phyloP scores from a whole-genome alignment of 2,329 filamentous ascomycete species.

The Phialophora expanda region DNA sequence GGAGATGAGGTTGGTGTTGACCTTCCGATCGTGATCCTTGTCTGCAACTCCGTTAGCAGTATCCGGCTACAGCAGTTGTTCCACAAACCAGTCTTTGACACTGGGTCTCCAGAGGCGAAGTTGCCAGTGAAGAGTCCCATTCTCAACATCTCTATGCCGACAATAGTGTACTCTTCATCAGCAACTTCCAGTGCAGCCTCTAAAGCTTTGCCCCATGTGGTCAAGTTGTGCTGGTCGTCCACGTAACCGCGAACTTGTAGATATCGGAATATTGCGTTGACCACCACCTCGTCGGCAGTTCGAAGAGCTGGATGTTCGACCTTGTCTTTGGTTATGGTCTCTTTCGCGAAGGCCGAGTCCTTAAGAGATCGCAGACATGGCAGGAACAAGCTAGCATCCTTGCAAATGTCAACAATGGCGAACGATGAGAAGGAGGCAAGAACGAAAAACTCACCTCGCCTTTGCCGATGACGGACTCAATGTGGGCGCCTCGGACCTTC shows the following conservation, averaged over 20 bases:
- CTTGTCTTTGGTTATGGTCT: slow-evolving; percentile 60
- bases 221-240: slow-evolving; percentile 76
- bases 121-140: slow-evolving; percentile 77
- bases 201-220: slow-evolving; percentile 81
- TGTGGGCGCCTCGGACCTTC: slow-evolving; percentile 67
- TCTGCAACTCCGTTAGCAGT: slow-evolving; percentile 55
- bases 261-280: slow-evolving; percentile 85
- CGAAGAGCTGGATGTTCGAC: slow-evolving; percentile 44
- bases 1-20: slow-evolving; percentile 79
- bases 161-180: slow-evolving; percentile 75
- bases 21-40: slow-evolving; percentile 62
- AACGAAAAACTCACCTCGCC: slow-evolving; percentile 39
- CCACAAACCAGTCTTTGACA: slow-evolving; percentile 29
- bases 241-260: slow-evolving; percentile 87
- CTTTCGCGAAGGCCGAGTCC: slow-evolving; percentile 70
- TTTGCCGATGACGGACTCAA: slow-evolving; percentile 27
- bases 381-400: slow-evolving; percentile 30
- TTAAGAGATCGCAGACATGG: slow-evolving; percentile 66
- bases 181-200: slow-evolving; percentile 70
- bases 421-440: not conserved
- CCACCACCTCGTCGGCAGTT: slow-evolving; percentile 71
- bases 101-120: slow-evolving; percentile 56
- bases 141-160: slow-evolving; percentile 84
- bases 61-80: not conserved
- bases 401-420: slow-evolving; percentile 31